phyloP scores from a whole-genome alignment of 148 eudicot genomes.

The Fagopyrum tataricum region DNA sequence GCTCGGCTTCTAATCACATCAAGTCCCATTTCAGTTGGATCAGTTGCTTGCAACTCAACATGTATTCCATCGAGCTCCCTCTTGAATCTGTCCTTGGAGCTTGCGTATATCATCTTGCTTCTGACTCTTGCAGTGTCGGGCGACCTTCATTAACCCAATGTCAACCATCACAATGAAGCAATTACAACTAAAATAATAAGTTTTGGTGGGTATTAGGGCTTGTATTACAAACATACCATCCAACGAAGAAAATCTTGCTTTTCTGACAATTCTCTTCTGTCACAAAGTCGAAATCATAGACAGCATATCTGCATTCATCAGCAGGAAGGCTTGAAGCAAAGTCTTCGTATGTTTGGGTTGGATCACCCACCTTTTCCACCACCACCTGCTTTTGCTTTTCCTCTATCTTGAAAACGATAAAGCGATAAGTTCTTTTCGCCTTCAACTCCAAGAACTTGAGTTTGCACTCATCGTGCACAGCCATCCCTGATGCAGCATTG shows the following conservation, averaged over 20 bases:
- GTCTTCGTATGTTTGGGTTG: constrained; percentile 13
- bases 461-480: constrained; percentile 14
- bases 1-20: constrained; percentile 16
- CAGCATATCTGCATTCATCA: constrained; percentile 9
- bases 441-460: constrained; percentile 13
- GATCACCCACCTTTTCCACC: constrained; percentile 16
- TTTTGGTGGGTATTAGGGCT: neutral
- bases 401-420: constrained; percentile 11
- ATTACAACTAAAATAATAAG: neutral
- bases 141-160: constrained; percentile 12
- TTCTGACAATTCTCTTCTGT: constrained; percentile 15
- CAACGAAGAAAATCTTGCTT: constrained; percentile 16
- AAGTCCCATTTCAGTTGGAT: constrained; percentile 17
- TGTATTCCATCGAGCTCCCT: constrained; percentile 16
- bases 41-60: constrained; percentile 17
- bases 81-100: constrained; percentile 16
- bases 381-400: constrained; percentile 14
- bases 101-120: constrained; percentile 18
- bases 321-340: constrained; percentile 16
- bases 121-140: constrained; percentile 16
- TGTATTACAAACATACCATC: constrained; percentile 1
- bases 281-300: constrained; percentile 15
- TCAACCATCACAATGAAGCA: neutral
- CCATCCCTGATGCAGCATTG: constrained; percentile 15
- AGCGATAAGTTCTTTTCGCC: constrained; percentile 14